Base-by-base conservation (phyloP, 306 rosid species). In the Boehmeria nivea region DNA sequence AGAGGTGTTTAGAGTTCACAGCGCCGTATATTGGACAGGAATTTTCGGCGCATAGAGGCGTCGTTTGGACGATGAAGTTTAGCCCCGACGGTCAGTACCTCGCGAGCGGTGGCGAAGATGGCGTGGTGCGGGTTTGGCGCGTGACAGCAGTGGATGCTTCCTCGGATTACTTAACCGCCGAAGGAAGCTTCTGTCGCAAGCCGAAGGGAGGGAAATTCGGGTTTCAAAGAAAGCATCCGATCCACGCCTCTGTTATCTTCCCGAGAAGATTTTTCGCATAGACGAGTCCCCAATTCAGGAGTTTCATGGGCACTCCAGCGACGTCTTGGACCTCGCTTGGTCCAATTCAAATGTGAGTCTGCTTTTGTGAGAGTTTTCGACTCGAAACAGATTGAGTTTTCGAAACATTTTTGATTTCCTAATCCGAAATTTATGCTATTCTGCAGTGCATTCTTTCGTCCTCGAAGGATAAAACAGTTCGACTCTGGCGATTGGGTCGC, bases 91-190 rank as follows among this genome's bases (percentile, higher is more conserved):
- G 95, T 10, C 67, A 78, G 59, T 87, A 74, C 72, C 72, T 91
- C 11, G 99, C 96, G 3, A 87, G 84, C 23, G 96, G 99, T 28
- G 99, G 99, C 14, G 96, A 91, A 78, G 99, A 91, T 55, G 95
- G 99, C 17, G 77, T 84, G 31, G 81, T 87, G 0, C 77, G 93
- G 15, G 47, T 91, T 42, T 87, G 96, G 96, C 74, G 61, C 37
- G 87, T 87, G 2, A 27, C 53, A 12, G 67, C 67, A 12, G 28
- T 55, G 20, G 81, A 76, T 36, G 68, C 66, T 10, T 80, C 89
- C 0, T 44, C 65, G 49, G 64, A 71, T 16, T 72, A 64, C 58
- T 73, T 70, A 37, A 25, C 51, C 18, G 65, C 61, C 54, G 57
- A 59, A 22, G 82, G 67, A 50, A 56, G 46, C 60, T 66, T 63